Evolutionary conservation across 73 alveolate species (phyloP).

Genomic region (Diophrys appendiculata): DNA sequence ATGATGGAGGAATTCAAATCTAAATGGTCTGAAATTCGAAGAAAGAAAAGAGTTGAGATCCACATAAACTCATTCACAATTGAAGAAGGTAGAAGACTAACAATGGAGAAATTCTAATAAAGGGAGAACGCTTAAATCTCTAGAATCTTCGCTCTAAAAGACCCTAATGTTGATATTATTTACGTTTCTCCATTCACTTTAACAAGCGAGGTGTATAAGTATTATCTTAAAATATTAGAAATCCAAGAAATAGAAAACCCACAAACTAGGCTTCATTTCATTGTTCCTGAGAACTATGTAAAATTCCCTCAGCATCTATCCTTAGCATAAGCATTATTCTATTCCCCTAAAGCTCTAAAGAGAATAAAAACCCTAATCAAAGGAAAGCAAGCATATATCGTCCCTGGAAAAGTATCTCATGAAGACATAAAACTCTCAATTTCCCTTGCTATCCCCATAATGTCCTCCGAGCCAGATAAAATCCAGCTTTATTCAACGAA

Average conservation of each 20-base stretch:
- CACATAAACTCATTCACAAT: slow-evolving; percentile 45
- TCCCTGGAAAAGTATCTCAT: slow-evolving; percentile 58
- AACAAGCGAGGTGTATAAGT: slow-evolving; percentile 60
- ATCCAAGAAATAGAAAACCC: slow-evolving; percentile 64
- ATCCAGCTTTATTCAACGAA: slow-evolving; percentile 47
- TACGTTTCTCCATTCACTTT: slow-evolving; percentile 64
- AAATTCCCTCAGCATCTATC: slow-evolving; percentile 57
- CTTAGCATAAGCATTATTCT: slow-evolving; percentile 47
- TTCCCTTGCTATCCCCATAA: slow-evolving; percentile 59
- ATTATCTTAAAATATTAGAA: slow-evolving; percentile 60
- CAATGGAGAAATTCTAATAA: slow-evolving; percentile 86
- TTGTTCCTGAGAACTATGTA: slow-evolving; percentile 67
- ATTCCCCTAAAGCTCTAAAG: slow-evolving; percentile 67
- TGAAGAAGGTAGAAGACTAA: slow-evolving; percentile 69
- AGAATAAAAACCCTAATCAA: slow-evolving; percentile 49
- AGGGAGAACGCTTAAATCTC: slow-evolving; percentile 73
- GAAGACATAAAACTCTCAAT: slow-evolving; percentile 65
- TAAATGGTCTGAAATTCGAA: slow-evolving; percentile 61
- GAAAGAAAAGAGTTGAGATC: slow-evolving; percentile 60
- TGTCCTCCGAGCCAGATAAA: slow-evolving; percentile 59
- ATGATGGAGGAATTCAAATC: slow-evolving; percentile 66
- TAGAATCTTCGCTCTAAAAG: slow-evolving; percentile 60
- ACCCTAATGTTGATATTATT: slow-evolving; percentile 69
- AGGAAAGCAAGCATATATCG: slow-evolving; percentile 61
- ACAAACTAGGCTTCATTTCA: slow-evolving; percentile 54